These are phyloP conservation scores for Omphalotus olearius DNA, from an alignment of 1,284 basidiomycete species.

Conservation along the genomic window DNA sequence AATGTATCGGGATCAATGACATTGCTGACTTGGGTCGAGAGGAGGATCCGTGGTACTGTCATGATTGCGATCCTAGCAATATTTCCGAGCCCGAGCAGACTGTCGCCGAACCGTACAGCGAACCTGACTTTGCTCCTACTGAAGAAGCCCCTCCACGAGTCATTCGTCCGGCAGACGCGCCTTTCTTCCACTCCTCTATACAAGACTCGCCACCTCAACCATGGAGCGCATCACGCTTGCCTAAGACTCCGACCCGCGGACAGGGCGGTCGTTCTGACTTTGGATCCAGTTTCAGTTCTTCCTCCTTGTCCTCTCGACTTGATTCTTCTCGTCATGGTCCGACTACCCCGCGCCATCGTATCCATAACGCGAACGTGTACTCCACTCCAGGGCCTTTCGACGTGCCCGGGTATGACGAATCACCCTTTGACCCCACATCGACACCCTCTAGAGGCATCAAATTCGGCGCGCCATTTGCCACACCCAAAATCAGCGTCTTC, in stretches of 20 bases:
- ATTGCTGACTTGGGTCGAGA: constrained; percentile 63
- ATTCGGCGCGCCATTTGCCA: constrained; percentile 46
- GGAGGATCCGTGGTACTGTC: constrained; percentile 74
- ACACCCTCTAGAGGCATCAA: constrained; percentile 69
- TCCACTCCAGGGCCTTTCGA: constrained; percentile 38
- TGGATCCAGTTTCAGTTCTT: constrained; percentile 27
- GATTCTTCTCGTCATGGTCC: constrained; percentile 33
- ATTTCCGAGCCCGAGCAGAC: constrained; percentile 31
- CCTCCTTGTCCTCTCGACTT: constrained; percentile 45
- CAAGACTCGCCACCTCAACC: constrained; percentile 44
- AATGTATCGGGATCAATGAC: constrained; percentile 65
- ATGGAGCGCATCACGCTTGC: constrained; percentile 29
- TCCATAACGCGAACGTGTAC: constrained; percentile 42
- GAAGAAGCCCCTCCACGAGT: constrained; percentile 38
- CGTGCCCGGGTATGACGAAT: constrained; percentile 23
- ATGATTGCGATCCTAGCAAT: constrained; percentile 38
- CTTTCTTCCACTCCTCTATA: constrained; percentile 49
- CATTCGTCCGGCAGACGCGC: constrained; percentile 40
- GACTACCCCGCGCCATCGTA: constrained; percentile 44
- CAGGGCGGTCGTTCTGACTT: constrained; percentile 25
- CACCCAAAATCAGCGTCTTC: constrained; percentile 4
- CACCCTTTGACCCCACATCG: constrained; percentile 66
- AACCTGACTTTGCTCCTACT: constrained; percentile 62
- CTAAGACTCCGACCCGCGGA: constrained; percentile 38
- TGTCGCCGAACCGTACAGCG: constrained; percentile 26